Evolutionary conservation across 2,329 filamentous ascomycete species (phyloP).

Genomic region (Coniochaeta sp.): DNA sequence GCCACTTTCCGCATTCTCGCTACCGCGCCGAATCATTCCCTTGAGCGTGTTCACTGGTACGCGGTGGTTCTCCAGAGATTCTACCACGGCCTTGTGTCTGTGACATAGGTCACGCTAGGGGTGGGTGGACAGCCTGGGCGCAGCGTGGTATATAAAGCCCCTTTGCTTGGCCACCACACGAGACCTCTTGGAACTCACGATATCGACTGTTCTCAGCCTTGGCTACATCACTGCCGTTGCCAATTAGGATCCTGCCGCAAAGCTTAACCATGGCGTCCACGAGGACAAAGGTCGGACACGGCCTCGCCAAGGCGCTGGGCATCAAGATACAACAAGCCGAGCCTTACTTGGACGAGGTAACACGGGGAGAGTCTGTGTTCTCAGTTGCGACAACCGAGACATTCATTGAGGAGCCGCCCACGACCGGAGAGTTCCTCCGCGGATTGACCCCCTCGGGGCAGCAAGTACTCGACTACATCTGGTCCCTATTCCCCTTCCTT

Average conservation of each 20-base stretch:
- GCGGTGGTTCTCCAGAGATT: not conserved
- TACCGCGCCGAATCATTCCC: not conserved
- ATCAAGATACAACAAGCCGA: conserved; percentile 73
- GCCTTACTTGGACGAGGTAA: conserved; percentile 52
- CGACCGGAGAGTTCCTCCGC: conserved; percentile 62
- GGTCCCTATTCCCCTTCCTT: conserved; percentile 76
- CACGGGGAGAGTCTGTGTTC: conserved; percentile 71
- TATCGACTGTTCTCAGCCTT: conserved; percentile 1
- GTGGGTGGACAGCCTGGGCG: not conserved
- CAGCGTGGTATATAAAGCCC: conserved; percentile 2
- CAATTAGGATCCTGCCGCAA: conserved; percentile 1
- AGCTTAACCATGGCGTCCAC: conserved; percentile 25
- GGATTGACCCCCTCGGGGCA: conserved; percentile 52
- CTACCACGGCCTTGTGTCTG: conserved; percentile 1
- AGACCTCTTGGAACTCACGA: not conserved
- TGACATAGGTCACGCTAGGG: not conserved
- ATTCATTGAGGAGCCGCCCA: conserved; percentile 79
- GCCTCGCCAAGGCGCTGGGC: conserved; percentile 70
- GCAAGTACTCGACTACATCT: conserved; percentile 53
- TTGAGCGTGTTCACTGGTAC: too few relatives aligned
- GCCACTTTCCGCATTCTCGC: not conserved
- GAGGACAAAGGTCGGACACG: conserved; percentile 59
- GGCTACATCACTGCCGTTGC: not conserved
- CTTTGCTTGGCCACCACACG: conserved; percentile 1
- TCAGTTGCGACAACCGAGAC: conserved; percentile 66